These are phyloP conservation scores for Globisporangium nodosum DNA, from an alignment of 352 stramenopile species.

Conservation along the genomic window DNA sequence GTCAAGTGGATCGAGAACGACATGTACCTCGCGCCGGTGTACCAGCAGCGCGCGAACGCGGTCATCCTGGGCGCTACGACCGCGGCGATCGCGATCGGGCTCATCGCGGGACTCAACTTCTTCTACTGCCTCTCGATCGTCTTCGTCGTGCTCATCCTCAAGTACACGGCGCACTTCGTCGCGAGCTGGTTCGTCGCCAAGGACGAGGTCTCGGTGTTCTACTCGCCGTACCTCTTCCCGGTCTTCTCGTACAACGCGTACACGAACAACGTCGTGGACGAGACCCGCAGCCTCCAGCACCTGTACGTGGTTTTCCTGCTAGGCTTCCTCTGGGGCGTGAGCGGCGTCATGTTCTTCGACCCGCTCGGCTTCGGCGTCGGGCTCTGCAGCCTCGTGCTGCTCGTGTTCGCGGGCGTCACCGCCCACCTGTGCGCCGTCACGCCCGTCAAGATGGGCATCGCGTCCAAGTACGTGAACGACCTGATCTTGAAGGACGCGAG, in stretches of 20 bases:
- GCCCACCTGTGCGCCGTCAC: slow-evolving; percentile 78
- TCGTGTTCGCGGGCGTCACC: slow-evolving; percentile 70
- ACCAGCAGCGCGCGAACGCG: slow-evolving; percentile 41
- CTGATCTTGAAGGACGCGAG: slow-evolving; percentile 85
- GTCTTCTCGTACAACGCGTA: slow-evolving; percentile 89
- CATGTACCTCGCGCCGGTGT: slow-evolving; percentile 61
- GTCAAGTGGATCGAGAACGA: slow-evolving; percentile 85
- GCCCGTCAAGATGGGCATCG: slow-evolving; percentile 84
- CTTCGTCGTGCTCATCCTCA: slow-evolving; percentile 78
- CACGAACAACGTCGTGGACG: slow-evolving; percentile 88
- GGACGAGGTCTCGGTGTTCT: slow-evolving; percentile 69
- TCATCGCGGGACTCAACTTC: slow-evolving; percentile 53
- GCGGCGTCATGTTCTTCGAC: slow-evolving; percentile 88
- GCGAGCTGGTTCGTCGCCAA: slow-evolving; percentile 56
- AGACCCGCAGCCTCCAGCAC: slow-evolving; percentile 62
- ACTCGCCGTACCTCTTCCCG: slow-evolving; percentile 87
- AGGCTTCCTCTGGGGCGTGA: slow-evolving; percentile 80
- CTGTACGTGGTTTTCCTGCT: slow-evolving; percentile 73
- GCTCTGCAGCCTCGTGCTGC: slow-evolving; percentile 78
- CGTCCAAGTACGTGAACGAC: slow-evolving; percentile 86
- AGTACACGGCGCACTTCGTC: slow-evolving; percentile 57
- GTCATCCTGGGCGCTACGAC: slow-evolving; percentile 34
- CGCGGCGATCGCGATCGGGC: slow-evolving; percentile 30
- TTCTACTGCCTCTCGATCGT: slow-evolving; percentile 85
- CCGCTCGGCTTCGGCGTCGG: slow-evolving; percentile 86